Evolutionary conservation across 148 eudicot species (phyloP).

Genomic region (Bassia scoparia): DNA sequence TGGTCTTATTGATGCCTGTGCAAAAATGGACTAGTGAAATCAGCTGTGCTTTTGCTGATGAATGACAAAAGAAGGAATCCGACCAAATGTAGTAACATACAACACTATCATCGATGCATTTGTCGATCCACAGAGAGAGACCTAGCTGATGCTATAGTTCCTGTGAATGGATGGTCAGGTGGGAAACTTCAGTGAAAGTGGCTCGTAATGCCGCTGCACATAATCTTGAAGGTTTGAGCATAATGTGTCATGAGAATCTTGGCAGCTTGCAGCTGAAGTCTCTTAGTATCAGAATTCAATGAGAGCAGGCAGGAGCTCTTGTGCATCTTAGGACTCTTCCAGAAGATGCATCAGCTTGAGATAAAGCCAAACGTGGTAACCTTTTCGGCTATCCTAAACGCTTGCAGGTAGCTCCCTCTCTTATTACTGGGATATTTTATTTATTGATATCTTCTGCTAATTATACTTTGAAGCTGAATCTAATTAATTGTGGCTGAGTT

Average conservation of each 20-base stretch:
- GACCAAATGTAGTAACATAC: slow-evolving; percentile 91
- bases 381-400: slow-evolving; percentile 93
- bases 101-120: slow-evolving; percentile 95
- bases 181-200: too few relatives aligned
- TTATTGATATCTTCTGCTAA: neutral
- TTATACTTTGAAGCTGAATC: slow-evolving; percentile 4
- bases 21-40: slow-evolving; percentile 80
- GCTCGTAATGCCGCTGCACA: slow-evolving; percentile 19
- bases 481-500: neutral
- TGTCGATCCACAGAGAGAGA: slow-evolving; percentile 50
- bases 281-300: slow-evolving; percentile 29
- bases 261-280: slow-evolving; percentile 62
- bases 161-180: too few relatives aligned
- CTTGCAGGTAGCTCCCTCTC: slow-evolving; percentile 68
- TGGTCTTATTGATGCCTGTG: slow-evolving; percentile 87
- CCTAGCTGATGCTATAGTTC: slow-evolving; percentile 22
- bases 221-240: slow-evolving; percentile 31
- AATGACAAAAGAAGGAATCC: slow-evolving; percentile 91
- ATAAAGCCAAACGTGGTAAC: slow-evolving; percentile 97
- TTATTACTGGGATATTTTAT: slow-evolving; percentile 7
- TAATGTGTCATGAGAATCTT: slow-evolving; percentile 58
- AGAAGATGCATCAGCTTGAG: slow-evolving; percentile 80
- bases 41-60: slow-evolving; percentile 75
- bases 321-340: slow-evolving; percentile 76
- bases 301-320: slow-evolving; percentile 50